Evolutionary conservation across 1,139 yeast species (phyloP), one percentile per base, ranked within the genome.

Genomic region (Yamadazyma atmosphaerica): DNA sequence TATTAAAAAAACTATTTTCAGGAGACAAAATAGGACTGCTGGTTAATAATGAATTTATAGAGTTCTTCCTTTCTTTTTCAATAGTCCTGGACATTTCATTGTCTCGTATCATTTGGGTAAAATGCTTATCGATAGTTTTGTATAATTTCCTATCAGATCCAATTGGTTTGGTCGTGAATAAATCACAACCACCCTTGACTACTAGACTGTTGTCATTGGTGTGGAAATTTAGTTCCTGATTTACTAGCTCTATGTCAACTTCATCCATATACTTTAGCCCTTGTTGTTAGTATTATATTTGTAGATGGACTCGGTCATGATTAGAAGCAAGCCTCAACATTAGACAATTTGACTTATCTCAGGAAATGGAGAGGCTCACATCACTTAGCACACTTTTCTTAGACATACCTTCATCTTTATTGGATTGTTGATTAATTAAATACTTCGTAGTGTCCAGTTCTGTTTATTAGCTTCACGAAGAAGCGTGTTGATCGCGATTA

Each of bases 81-180:
- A 68, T 52, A 3, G 72, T 65, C 35, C 66, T 60, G n/a, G 72
- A 65, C 32, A 67, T 53, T 44, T 70, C 73, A 41, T 71, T 69
- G 50, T 79, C 87, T 49, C 81, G 83, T 38, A 83, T 62, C 32
- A 82, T 66, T 34, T 80, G 81, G 46, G 83, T 84, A 41, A 86
- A 72, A 53, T 86, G 94, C 50, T 84, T 82, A 58, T 89, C 98
- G 36, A 92, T 81, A 0, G 92, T 81, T 60, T 88, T 87, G 68
- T 86, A 88, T 25, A 92, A 73, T 60, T 90, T 90, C 52, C 89
- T 75, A 60, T 92, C 99, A 2, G 92, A 76, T 1, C 92, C 88
- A 27, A 90, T 88, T 1, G 96, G 90, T 56, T 92, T 92, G 1
- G 98, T 92, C 1, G 98, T 87, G 58, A 88, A 92, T 34, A 92